These are phyloP conservation scores for Agapanthus africanus DNA, from an alignment of 106 monocot species.

Conservation along the genomic window DNA sequence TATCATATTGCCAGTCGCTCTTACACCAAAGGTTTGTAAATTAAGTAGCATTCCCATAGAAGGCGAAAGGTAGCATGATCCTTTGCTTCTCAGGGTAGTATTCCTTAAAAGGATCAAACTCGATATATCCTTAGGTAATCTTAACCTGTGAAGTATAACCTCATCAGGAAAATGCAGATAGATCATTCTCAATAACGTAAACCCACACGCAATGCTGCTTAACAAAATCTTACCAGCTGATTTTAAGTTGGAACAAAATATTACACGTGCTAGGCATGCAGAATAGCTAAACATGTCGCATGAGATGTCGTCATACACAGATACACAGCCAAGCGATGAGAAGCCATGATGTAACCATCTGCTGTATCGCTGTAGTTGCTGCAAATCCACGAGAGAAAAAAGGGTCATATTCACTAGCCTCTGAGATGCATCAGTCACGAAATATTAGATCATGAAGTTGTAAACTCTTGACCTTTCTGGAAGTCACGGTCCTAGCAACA, in stretches of 20 bases:
- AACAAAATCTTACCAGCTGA: neutral
- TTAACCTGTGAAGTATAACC: too few relatives aligned
- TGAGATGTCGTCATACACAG: too few relatives aligned
- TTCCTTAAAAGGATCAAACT: conserved; percentile 12
- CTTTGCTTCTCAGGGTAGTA: conserved; percentile 2
- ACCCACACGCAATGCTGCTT: too few relatives aligned
- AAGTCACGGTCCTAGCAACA: neutral
- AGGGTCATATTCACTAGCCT: conserved; percentile 17
- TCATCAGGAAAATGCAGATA: too few relatives aligned
- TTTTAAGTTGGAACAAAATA: too few relatives aligned
- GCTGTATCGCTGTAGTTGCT: neutral
- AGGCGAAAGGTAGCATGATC: conserved; percentile 1
- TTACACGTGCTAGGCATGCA: too few relatives aligned
- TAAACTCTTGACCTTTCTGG: conserved; percentile 5
- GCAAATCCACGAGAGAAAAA: conserved; percentile 3
- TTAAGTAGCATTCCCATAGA: conserved; percentile 1
- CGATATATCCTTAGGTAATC: too few relatives aligned
- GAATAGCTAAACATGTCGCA: too few relatives aligned
- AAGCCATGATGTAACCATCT: neutral
- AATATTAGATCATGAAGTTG: conserved; percentile 37
- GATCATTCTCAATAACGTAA: conserved; percentile 21
- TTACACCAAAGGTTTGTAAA: conserved; percentile 15
- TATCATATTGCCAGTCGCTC: conserved; percentile 9
- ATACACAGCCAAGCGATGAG: neutral
- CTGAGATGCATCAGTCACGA: conserved; percentile 18